These are phyloP conservation scores for Cladophialophora immunda DNA, from an alignment of 2,329 filamentous ascomycete genomes.

Conservation along the genomic window DNA sequence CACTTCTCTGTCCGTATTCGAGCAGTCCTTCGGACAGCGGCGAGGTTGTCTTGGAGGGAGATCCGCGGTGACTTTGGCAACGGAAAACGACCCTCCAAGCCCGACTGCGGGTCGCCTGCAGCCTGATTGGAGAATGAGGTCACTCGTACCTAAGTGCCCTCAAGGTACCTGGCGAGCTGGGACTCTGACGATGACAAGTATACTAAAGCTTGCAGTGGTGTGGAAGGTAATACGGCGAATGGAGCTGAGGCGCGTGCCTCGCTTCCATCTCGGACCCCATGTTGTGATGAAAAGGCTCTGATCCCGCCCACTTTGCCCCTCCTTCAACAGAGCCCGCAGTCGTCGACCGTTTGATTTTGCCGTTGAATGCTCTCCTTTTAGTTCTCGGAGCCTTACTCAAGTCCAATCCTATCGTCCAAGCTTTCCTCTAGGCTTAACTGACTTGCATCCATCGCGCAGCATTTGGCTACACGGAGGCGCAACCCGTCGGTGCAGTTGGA, in stretches of 20 bases:
- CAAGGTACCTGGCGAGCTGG: slow-evolving; percentile 8
- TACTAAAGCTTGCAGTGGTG: not conserved
- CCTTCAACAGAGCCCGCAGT: not conserved
- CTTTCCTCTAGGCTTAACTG: slow-evolving; percentile 3
- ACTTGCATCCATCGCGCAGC: slow-evolving; percentile 8
- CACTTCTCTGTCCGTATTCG: not conserved
- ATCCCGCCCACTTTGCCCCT: slow-evolving; percentile 3
- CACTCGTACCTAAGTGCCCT: not conserved
- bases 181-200: slow-evolving; percentile 6
- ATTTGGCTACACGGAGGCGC: not conserved
- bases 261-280: slow-evolving; percentile 18
- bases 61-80: not conserved
- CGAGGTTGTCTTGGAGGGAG: not conserved
- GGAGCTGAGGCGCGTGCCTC: slow-evolving; percentile 28
- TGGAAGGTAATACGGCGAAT: not conserved
- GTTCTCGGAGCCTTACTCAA: not conserved
- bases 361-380: not conserved
- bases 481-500: not conserved
- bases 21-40: not conserved
- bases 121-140: not conserved
- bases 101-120: not conserved
- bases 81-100: not conserved
- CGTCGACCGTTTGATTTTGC: not conserved
- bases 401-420: slow-evolving; percentile 12
- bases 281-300: not conserved